These are phyloP conservation scores for Leptographium procerum DNA, from an alignment of 2,329 filamentous ascomycete species.

Conservation along the genomic window DNA sequence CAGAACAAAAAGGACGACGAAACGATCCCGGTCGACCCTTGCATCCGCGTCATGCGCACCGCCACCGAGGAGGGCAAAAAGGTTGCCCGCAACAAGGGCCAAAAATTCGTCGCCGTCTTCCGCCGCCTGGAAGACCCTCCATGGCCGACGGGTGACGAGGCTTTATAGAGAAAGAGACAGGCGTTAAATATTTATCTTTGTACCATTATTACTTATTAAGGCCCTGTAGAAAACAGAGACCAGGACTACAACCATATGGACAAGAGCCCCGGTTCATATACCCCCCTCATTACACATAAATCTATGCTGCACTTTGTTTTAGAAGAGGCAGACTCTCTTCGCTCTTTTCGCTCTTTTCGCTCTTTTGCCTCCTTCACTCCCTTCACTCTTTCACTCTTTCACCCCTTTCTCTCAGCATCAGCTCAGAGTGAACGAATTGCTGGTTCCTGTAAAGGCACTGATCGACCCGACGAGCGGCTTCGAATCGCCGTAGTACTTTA, in stretches of 20 bases:
- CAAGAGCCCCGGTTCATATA: background rate
- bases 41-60: conserved; percentile 60
- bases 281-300: background rate
- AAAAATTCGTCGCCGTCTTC: conserved; percentile 86
- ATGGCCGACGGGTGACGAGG: conserved; percentile 35
- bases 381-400: too few species aligned
- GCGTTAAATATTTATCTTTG: background rate
- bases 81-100: conserved; percentile 78
- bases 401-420: background rate
- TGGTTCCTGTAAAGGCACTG: conserved; percentile 37
- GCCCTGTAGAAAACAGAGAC: background rate
- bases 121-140: conserved; percentile 67
- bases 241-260: background rate
- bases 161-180: background rate
- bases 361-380: too few species aligned
- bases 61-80: conserved; percentile 98
- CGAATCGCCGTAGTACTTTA: conserved; percentile 72
- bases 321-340: too few species aligned
- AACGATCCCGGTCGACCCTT: conserved; percentile 54
- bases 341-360: too few species aligned
- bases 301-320: too few species aligned
- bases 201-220: background rate
- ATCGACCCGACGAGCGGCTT: conserved; percentile 51
- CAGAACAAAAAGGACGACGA: conserved; percentile 29
- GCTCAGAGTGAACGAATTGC: conserved; percentile 17